phyloP scores from a whole-genome alignment of 2,329 filamentous ascomycete species.

The Penicillium sp. region DNA sequence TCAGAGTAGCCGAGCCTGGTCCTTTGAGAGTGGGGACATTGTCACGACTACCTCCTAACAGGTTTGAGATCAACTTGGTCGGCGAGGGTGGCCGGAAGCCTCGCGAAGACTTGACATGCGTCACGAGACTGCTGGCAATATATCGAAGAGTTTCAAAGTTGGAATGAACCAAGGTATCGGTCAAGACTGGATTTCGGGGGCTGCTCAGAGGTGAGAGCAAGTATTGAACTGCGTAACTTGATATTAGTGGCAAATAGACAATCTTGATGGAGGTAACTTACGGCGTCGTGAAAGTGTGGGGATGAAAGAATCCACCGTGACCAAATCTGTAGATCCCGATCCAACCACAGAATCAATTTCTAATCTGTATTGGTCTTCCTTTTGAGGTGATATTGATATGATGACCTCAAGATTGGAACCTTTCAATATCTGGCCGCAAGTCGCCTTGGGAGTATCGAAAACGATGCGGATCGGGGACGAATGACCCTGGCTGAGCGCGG shows the following conservation, averaged over 20 bases:
- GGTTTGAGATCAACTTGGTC: slow-evolving; percentile 81
- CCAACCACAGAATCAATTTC: slow-evolving; percentile 65
- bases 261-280: slow-evolving; percentile 43
- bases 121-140: slow-evolving; percentile 60
- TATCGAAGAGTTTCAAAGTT: slow-evolving; percentile 73
- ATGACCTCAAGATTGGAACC: slow-evolving; percentile 41
- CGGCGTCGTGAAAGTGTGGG: slow-evolving; percentile 69
- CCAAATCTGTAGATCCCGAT: slow-evolving; percentile 67
- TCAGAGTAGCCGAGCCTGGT: slow-evolving; percentile 35
- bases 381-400: slow-evolving; percentile 69
- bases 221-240: slow-evolving; percentile 58
- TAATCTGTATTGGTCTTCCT: slow-evolving; percentile 55
- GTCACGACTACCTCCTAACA: slow-evolving; percentile 61
- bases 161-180: slow-evolving; percentile 68
- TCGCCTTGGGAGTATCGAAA: slow-evolving; percentile 35
- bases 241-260: slow-evolving; percentile 7
- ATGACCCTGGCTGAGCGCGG: slow-evolving; percentile 50
- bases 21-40: slow-evolving; percentile 33
- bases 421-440: slow-evolving; percentile 30
- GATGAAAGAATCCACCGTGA: slow-evolving; percentile 68
- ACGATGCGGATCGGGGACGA: slow-evolving; percentile 37
- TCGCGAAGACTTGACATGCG: slow-evolving; percentile 56
- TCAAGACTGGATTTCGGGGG: slow-evolving; percentile 47
- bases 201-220: slow-evolving; percentile 68
- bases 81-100: slow-evolving; percentile 78